Base-by-base conservation (phyloP, 257 asterid species). In the Solanum tarijense region DNA sequence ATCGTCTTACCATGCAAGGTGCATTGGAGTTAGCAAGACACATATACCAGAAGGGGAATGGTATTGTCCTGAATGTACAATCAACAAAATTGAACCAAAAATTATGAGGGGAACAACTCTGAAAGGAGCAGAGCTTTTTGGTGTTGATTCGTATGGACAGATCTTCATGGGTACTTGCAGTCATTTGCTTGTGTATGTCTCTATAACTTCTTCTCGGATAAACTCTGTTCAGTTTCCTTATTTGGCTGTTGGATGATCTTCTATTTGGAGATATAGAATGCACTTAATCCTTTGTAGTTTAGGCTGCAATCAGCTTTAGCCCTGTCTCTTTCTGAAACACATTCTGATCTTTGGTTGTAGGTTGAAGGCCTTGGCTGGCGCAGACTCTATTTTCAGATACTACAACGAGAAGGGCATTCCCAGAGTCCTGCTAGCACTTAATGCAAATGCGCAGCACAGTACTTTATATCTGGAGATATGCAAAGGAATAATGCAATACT, bases 31-130 rank as follows among this genome's bases (percentile, higher is more conserved):
- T 91, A 90, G 88, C 92, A 96, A 94, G 90, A 86, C 89, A 95
- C 89, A 89, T 90, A 91, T 92, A 91, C 93, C 98, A 12, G 93
- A 91, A 74, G 98, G 94, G 60, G 86, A 95, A 38, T 96, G 98
- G 98, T 93, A 91, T 88, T 96, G 98, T 89, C 98, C 98, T 10
- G 98, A 96, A 90, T 96, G 98, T 90, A 87, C 88, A 81, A 90
- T 94, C 60, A 92, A 92, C 86, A 90, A 89, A 90, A 87, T 87
- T 16, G 94, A 94, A 38, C 98, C 96, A 35, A 93, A 89, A 73
- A 86, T 90, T 39, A 58, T 71, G 87, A 90, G 87, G 86, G 93
- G 92, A 78, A 91, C 95, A 72, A 34, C 93, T 86, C 90, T 96
- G 83, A 90, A 91, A 88, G 98, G 96, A 91, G 98, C 96, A 65